A percentile compares a stretch with the other conserved stretches of the same genome.
Conservation (phyloP, 1,139 yeast species). For the Hemisphaericaspora xylanilytica region DNA sequence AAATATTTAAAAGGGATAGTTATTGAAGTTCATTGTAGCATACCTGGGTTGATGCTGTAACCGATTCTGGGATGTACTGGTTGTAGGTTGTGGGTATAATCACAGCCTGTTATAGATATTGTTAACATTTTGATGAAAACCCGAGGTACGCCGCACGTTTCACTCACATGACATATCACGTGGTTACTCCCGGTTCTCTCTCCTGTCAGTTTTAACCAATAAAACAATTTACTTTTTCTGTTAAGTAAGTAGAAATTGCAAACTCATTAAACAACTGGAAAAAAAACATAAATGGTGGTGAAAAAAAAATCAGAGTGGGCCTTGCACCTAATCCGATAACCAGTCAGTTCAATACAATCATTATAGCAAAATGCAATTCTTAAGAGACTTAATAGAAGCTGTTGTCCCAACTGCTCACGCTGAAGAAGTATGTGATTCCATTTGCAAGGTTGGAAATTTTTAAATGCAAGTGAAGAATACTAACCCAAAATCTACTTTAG, state of each 20-base stretch:
- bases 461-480: constrained; percentile 9
- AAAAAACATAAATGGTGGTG: constrained; percentile 1
- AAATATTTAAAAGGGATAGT: neutral
- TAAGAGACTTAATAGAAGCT: constrained; percentile 78
- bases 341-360: neutral
- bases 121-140: no score
- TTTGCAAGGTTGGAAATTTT: neutral
- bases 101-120: no score
- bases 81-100: no score
- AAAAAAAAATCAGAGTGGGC: constrained; percentile 3
- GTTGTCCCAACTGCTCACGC: constrained; percentile 85
- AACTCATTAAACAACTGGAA: neutral
- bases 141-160: neutral
- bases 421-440: constrained; percentile 58
- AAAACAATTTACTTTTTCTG: constrained; percentile 11
- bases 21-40: no score
- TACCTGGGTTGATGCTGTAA: no score
- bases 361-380: constrained; percentile 45
- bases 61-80: no score
- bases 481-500: constrained; percentile 17
- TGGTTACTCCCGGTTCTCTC: neutral
- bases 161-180: constrained; percentile 1
- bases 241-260: constrained; percentile 6
- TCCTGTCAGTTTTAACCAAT: constrained; percentile 9
- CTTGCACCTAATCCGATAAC: neutral